A percentile compares a stretch with the other conserved stretches of the same genome.
Conservation (phyloP, 148 eudicot genomes). For the Heliosperma pusillum region DNA sequence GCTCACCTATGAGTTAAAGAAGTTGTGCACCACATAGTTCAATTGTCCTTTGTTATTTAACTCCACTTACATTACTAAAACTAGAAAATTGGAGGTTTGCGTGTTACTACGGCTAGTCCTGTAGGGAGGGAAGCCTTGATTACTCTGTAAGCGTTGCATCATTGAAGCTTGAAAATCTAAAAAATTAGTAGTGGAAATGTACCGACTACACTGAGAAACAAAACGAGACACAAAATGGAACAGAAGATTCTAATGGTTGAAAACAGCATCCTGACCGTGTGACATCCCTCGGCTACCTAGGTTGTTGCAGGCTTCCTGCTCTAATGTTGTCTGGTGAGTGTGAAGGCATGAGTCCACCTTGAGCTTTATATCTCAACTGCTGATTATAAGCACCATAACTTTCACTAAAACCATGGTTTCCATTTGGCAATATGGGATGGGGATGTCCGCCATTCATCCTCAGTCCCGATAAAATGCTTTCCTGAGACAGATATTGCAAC, state of each 20-base stretch:
- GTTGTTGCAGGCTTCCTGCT: constrained; percentile 15
- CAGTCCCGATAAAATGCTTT: constrained; percentile 26
- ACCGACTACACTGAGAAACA: neutral
- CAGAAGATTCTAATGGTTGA: neutral
- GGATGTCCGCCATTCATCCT: constrained; percentile 30
- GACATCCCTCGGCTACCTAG: neutral
- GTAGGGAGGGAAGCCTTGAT: neutral
- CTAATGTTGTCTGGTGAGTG: constrained; percentile 26
- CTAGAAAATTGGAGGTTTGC: neutral
- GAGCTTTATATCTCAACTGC: constrained; percentile 27
- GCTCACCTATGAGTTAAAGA: too few species aligned
- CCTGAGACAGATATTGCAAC: constrained; percentile 32
- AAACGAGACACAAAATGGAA: neutral
- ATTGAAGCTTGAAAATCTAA: neutral
- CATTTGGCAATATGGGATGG: constrained; percentile 7
- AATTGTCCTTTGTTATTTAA: too few species aligned
- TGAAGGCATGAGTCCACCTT: constrained; percentile 29
- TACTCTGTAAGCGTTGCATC: neutral
- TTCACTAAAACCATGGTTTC: constrained; percentile 31
- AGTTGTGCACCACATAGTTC: too few species aligned
- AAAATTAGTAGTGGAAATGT: neutral
- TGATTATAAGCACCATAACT: constrained; percentile 29
- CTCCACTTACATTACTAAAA: too few species aligned
- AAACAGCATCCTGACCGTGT: neutral
- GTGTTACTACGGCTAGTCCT: neutral